A percentile compares a stretch with the other conserved stretches of the same genome.
Conservation (phyloP, 2,329 filamentous ascomycete genomes). For the Ceratocystis lukuohia region DNA sequence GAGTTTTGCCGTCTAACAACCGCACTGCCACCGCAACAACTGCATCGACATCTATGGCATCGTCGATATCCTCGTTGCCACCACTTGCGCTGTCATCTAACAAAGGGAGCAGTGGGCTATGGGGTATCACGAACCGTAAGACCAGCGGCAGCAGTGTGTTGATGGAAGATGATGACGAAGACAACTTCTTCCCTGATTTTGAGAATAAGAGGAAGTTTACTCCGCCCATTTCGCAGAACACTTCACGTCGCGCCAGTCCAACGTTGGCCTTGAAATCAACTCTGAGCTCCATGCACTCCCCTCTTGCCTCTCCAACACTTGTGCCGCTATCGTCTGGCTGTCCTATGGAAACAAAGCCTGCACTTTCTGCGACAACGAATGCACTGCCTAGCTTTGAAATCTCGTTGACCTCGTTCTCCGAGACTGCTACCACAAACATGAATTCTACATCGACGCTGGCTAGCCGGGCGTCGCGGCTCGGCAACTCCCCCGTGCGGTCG, state of each 20-base stretch:
- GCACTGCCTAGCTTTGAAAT: neutral
- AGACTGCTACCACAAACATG: neutral
- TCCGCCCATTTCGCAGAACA: slow-evolving; percentile 16
- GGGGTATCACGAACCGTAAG: slow-evolving; percentile 31
- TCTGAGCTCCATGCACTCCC: slow-evolving; percentile 9
- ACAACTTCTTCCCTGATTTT: slow-evolving; percentile 43
- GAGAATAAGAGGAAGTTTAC: slow-evolving; percentile 27
- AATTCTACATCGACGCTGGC: neutral
- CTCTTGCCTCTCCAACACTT: slow-evolving; percentile 11
- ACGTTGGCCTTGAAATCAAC: slow-evolving; percentile 7
- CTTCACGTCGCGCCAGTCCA: slow-evolving; percentile 15
- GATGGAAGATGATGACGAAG: slow-evolving; percentile 34
- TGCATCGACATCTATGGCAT: slow-evolving; percentile 21
- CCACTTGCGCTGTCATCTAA: slow-evolving; percentile 26
- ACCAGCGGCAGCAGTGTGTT: slow-evolving; percentile 24
- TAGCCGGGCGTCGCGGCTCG: neutral
- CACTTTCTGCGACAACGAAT: neutral
- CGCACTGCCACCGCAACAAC: slow-evolving; percentile 21
- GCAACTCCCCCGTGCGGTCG: slow-evolving; percentile 13
- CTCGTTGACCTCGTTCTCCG: slow-evolving; percentile 1
- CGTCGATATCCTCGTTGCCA: slow-evolving; percentile 25
- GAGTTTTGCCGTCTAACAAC: neutral
- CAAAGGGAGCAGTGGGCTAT: slow-evolving; percentile 32
- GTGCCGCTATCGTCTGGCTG: slow-evolving; percentile 7
- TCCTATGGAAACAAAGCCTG: neutral